Conservation (phyloP, 495 filamentous ascomycete species). For the Terfezia boudieri region DNA sequence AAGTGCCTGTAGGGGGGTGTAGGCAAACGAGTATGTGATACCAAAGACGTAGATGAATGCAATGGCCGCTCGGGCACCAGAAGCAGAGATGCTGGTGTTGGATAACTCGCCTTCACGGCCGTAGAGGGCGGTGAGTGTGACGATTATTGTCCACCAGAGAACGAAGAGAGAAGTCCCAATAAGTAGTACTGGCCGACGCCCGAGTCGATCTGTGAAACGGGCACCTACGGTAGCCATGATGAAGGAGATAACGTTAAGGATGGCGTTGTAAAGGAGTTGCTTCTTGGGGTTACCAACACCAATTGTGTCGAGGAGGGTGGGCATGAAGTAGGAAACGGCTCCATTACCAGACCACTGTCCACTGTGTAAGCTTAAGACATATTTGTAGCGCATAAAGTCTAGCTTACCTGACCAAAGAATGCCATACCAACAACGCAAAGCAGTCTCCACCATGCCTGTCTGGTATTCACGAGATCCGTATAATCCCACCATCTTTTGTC, state of each 20-base stretch:
- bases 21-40: constrained; percentile 18
- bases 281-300: constrained; percentile 28
- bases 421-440: constrained; percentile 30
- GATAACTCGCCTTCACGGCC: constrained; percentile 4
- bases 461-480: constrained; percentile 34
- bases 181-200: constrained; percentile 38
- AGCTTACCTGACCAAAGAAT: constrained; percentile 35
- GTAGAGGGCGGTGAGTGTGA: constrained; percentile 23
- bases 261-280: constrained; percentile 29
- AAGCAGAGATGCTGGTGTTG: constrained; percentile 13
- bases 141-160: constrained; percentile 35
- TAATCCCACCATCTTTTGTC: constrained; percentile 55
- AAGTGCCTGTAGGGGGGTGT: constrained; percentile 30
- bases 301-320: constrained; percentile 28
- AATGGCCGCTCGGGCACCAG: constrained; percentile 15
- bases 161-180: constrained; percentile 31
- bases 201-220: constrained; percentile 40
- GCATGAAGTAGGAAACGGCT: constrained; percentile 35
- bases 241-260: constrained; percentile 45
- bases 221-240: constrained; percentile 45
- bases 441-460: constrained; percentile 27
- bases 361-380: neutral
- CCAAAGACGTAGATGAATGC: constrained; percentile 19
- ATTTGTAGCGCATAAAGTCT: neutral
- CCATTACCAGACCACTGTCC: constrained; percentile 36